Conservation (phyloP, 1,284 basidiomycete genomes). For the Sanghuangporus sanghuang region DNA sequence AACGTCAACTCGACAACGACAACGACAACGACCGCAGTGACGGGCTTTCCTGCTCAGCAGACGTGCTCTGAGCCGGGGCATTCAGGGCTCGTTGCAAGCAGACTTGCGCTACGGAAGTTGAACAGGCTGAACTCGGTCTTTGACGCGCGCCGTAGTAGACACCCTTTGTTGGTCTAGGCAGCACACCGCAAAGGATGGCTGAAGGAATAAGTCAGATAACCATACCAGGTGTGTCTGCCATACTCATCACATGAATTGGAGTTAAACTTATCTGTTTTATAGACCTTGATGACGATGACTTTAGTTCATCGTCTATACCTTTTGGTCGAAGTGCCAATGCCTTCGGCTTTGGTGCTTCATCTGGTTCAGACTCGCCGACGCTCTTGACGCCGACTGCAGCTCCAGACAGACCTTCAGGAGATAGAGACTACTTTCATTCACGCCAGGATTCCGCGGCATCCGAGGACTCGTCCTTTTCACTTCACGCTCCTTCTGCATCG, state of each 20-base stretch:
- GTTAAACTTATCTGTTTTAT: neutral
- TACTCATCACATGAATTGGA: slow-evolving; percentile 1
- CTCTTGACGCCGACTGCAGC: slow-evolving; percentile 44
- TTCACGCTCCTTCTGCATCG: slow-evolving; percentile 27
- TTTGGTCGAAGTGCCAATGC: slow-evolving; percentile 50
- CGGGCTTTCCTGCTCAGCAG: neutral
- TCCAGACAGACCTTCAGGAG: slow-evolving; percentile 28
- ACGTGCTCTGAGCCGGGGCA: no score
- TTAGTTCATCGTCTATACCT: slow-evolving; percentile 52
- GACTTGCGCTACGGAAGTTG: no score
- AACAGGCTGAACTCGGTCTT: no score
- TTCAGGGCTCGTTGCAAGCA: no score
- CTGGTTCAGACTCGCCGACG: slow-evolving; percentile 64
- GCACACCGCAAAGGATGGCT: slow-evolving; percentile 7
- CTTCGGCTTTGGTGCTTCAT: slow-evolving; percentile 33
- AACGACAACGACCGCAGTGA: neutral
- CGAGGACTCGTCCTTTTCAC: slow-evolving; percentile 60
- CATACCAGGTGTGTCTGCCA: slow-evolving; percentile 57
- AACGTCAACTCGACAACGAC: neutral
- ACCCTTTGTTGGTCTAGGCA: neutral
- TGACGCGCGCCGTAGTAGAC: neutral
- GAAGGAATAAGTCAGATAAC: slow-evolving; percentile 54
- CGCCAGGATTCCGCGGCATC: slow-evolving; percentile 72
- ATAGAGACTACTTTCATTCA: slow-evolving; percentile 64
- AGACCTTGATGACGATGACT: slow-evolving; percentile 75